These are phyloP conservation scores for Geotrichum cucujoidarum DNA, from an alignment of 1,139 yeast genomes.

Conservation along the genomic window DNA sequence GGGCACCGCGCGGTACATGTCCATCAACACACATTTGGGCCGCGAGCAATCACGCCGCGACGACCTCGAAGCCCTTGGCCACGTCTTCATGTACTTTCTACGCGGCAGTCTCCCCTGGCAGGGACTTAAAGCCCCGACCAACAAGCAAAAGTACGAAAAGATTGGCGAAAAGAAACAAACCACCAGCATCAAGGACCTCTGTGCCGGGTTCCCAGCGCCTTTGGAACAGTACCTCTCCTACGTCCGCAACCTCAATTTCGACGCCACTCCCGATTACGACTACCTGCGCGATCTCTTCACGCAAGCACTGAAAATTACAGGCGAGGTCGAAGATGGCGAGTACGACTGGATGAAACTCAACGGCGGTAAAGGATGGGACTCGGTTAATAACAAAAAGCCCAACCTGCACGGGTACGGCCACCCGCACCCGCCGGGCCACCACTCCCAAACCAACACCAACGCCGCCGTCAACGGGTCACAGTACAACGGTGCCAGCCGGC, in stretches of 20 bases:
- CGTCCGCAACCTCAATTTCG: conserved; percentile 80
- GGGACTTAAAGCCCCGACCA: conserved; percentile 96
- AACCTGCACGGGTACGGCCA: conserved; percentile 88
- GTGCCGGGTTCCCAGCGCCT: conserved; percentile 80
- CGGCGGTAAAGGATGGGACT: conserved; percentile 91
- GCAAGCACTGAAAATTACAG: conserved; percentile 64
- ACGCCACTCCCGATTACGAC: conserved; percentile 92
- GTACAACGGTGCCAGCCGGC: conserved; percentile 1
- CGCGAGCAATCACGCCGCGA: conserved; percentile 95
- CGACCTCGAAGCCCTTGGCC: conserved; percentile 92
- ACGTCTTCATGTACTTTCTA: conserved; percentile 87
- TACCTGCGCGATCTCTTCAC: conserved; percentile 72
- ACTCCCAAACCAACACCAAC: background rate
- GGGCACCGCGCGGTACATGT: conserved; percentile 97
- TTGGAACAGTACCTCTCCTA: conserved; percentile 80
- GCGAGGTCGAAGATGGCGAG: conserved; percentile 74
- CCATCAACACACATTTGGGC: conserved; percentile 94
- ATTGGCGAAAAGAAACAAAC: conserved; percentile 93
- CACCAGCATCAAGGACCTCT: conserved; percentile 70
- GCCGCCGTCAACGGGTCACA: conserved; percentile 1
- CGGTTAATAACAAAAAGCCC: conserved; percentile 74
- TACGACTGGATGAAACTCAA: conserved; percentile 95
- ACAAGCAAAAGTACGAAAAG: conserved; percentile 92
- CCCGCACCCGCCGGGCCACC: conserved; percentile 47
- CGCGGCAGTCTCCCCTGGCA: conserved; percentile 98